Percentiles rank a stretch among this genome's conserved stretches.
Conservation (phyloP, 169 alveolate genomes). For the Cystoisospora suis region DNA sequence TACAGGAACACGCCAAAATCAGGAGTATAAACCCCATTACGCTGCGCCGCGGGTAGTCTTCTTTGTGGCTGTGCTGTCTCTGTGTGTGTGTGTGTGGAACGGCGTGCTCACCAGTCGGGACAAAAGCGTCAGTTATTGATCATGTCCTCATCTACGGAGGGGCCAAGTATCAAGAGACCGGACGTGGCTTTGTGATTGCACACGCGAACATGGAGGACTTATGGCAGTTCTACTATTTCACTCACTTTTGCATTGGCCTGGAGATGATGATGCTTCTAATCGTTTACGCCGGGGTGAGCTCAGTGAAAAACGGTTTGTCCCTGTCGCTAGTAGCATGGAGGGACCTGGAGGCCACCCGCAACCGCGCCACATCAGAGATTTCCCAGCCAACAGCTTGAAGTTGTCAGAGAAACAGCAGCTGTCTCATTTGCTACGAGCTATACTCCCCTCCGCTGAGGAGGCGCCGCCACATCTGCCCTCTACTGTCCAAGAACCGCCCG, state of each 20-base stretch:
- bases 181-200: slow-evolving; percentile 60
- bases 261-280: slow-evolving; percentile 54
- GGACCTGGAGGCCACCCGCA: too few relatives aligned
- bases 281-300: slow-evolving; percentile 50
- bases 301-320: neutral
- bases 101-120: slow-evolving; percentile 47
- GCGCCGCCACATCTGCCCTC: too few relatives aligned
- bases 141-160: slow-evolving; percentile 64
- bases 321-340: neutral
- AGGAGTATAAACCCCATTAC: too few relatives aligned
- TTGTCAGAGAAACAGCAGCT: too few relatives aligned
- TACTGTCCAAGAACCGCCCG: too few relatives aligned
- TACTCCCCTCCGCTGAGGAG: too few relatives aligned
- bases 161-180: slow-evolving; percentile 66
- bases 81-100: neutral
- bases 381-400: too few relatives aligned
- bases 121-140: slow-evolving; percentile 61
- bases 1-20: too few relatives aligned
- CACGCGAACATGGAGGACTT: slow-evolving; percentile 55
- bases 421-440: too few relatives aligned
- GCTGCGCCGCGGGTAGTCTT: too few relatives aligned
- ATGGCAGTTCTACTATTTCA: slow-evolving; percentile 62
- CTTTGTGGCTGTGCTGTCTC: too few relatives aligned
- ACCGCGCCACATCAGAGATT: too few relatives aligned
- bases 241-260: slow-evolving; percentile 58